phyloP scores from a whole-genome alignment of 2,329 filamentous ascomycete species.

The Cyclaneusma minus region DNA sequence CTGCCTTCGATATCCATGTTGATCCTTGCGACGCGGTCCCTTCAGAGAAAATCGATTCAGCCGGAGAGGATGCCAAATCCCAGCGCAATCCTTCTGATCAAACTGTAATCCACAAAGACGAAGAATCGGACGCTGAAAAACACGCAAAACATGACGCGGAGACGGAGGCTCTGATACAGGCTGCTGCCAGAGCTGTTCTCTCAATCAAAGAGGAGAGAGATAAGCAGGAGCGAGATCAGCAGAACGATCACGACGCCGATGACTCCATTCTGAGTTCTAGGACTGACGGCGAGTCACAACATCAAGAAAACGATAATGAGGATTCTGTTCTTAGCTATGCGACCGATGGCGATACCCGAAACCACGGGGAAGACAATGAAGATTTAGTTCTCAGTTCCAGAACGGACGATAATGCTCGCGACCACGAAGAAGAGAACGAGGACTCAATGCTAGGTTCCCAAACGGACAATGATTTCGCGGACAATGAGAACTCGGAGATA shows the following conservation, averaged over 20 bases:
- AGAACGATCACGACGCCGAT: conserved; percentile 11
- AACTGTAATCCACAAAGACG: too few species aligned
- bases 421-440: conserved; percentile 8
- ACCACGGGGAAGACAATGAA: not conserved
- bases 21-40: too few species aligned
- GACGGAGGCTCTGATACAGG: conserved; percentile 37
- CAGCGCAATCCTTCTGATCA: too few species aligned
- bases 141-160: too few species aligned
- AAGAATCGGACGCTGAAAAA: too few species aligned
- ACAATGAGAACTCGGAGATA: too few species aligned
- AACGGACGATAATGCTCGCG: not conserved
- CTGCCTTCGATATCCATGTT: too few species aligned
- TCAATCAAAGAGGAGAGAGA: conserved; percentile 27
- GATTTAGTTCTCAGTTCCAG: too few species aligned
- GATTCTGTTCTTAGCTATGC: conserved; percentile 14
- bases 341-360: not conserved
- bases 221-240: conserved; percentile 9
- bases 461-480: conserved; percentile 16
- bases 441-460: conserved; percentile 6
- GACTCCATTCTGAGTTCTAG: conserved; percentile 19
- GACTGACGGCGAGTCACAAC: conserved; percentile 15
- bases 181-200: conserved; percentile 34
- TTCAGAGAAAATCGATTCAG: too few species aligned
- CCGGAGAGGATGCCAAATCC: too few species aligned
- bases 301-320: conserved; percentile 9